phyloP scores from a whole-genome alignment of 177 flowering plant species.

The Vitis hybrid region DNA sequence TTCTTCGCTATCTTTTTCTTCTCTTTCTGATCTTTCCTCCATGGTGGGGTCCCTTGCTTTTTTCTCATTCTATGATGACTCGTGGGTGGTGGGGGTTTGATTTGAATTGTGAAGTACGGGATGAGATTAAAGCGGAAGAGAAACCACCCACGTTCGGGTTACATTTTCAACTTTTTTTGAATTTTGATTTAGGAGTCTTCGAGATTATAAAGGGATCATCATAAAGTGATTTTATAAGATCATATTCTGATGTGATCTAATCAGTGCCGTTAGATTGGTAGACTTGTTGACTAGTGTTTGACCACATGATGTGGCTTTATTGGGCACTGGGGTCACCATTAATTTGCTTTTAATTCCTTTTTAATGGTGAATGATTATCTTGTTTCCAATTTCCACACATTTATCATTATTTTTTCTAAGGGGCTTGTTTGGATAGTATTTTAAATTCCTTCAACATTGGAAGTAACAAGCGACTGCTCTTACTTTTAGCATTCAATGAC shows the following conservation, averaged over 20 bases:
- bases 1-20: conserved; percentile 7
- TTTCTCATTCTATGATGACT: not conserved
- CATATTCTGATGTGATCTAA: not conserved
- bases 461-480: no score
- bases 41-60: conserved; percentile 2
- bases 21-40: conserved; percentile 9
- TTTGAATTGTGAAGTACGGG: not conserved
- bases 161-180: not conserved
- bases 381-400: no score
- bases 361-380: no score
- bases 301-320: not conserved
- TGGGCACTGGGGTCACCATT: no score
- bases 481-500: no score
- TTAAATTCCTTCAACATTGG: no score
- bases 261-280: not conserved
- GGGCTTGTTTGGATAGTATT: no score
- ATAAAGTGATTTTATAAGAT: not conserved
- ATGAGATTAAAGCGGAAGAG: conserved; percentile 20
- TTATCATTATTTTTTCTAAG: no score
- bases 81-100: not conserved
- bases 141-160: conserved; percentile 12
- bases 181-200: not conserved
- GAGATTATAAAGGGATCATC: not conserved
- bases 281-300: not conserved
- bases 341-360: no score